These are phyloP conservation scores for Huntiella decipiens DNA, from an alignment of 2,329 filamentous ascomycete species.

Conservation along the genomic window DNA sequence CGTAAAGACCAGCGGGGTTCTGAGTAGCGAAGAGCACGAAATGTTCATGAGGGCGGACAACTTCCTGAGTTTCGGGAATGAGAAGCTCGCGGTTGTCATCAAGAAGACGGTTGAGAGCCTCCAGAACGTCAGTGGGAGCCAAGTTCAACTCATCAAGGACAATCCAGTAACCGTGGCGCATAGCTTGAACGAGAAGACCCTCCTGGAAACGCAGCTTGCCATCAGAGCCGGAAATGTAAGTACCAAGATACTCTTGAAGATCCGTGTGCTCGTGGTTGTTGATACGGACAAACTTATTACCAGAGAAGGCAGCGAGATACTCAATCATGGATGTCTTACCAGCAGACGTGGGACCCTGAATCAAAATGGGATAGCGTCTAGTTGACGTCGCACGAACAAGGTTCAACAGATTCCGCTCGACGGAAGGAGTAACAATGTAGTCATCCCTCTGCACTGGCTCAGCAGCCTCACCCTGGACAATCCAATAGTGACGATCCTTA, in stretches of 20 bases:
- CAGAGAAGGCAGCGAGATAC: constrained; percentile 88
- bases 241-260: constrained; percentile 90
- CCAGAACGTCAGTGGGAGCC: constrained; percentile 88
- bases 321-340: constrained; percentile 99
- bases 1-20: constrained; percentile 88
- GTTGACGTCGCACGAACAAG: constrained; percentile 87
- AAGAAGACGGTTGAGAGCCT: constrained; percentile 83
- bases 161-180: constrained; percentile 91
- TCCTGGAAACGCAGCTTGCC: constrained; percentile 84
- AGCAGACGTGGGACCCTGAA: constrained; percentile 91
- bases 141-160: constrained; percentile 94
- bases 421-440: constrained; percentile 93
- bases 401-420: constrained; percentile 87
- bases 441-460: constrained; percentile 53
- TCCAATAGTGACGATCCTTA: constrained; percentile 64
- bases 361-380: constrained; percentile 73
- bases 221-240: constrained; percentile 71
- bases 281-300: constrained; percentile 93
- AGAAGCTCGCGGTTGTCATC: constrained; percentile 93
- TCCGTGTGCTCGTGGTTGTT: constrained; percentile 99
- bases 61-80: constrained; percentile 89
- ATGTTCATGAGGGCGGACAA: constrained; percentile 77
- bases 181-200: constrained; percentile 76
- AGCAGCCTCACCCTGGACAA: constrained; percentile 52
- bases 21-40: constrained; percentile 98